Conservation (phyloP, 306 rosid genomes). For the peach (Prunus persica) region DNA sequence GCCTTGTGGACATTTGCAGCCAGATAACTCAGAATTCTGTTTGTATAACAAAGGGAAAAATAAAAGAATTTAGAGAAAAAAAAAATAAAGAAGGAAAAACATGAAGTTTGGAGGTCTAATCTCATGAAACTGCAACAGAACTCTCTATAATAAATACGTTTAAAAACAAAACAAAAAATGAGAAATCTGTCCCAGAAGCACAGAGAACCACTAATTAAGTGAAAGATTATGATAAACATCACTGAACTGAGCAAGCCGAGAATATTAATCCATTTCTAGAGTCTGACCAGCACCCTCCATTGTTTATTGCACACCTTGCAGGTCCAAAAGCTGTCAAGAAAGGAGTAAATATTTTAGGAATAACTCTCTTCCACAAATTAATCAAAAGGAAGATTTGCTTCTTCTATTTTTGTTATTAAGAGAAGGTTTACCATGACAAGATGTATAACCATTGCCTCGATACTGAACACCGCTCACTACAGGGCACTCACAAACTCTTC, state of each 20-base stretch:
- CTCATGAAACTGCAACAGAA: background rate
- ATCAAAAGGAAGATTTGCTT: background rate
- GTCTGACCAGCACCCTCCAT: conserved; percentile 95
- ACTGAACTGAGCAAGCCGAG: conserved; percentile 98
- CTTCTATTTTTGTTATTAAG: background rate
- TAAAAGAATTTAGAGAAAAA: conserved; percentile 3
- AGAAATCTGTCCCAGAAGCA: background rate
- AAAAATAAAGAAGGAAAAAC: background rate
- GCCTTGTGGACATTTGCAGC: conserved; percentile 76
- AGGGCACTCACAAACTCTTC: conserved; percentile 97
- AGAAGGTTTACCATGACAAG: conserved; percentile 63
- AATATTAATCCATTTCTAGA: conserved; percentile 36
- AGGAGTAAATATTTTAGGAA: conserved; percentile 9
- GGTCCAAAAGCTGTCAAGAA: conserved; percentile 78
- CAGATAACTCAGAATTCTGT: conserved; percentile 57
- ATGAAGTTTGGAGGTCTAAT: background rate
- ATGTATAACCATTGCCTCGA: conserved; percentile 76
- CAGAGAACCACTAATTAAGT: background rate
- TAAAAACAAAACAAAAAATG: background rate
- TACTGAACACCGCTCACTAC: conserved; percentile 74
- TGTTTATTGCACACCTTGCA: conserved; percentile 76
- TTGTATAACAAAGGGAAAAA: conserved; percentile 2
- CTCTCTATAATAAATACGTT: too few species aligned
- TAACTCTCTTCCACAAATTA: background rate
- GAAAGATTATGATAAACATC: conserved; percentile 25